Evolutionary conservation across 2,329 filamentous ascomycete genomes (phyloP).

Genomic region (Diaporthe humulicola): DNA sequence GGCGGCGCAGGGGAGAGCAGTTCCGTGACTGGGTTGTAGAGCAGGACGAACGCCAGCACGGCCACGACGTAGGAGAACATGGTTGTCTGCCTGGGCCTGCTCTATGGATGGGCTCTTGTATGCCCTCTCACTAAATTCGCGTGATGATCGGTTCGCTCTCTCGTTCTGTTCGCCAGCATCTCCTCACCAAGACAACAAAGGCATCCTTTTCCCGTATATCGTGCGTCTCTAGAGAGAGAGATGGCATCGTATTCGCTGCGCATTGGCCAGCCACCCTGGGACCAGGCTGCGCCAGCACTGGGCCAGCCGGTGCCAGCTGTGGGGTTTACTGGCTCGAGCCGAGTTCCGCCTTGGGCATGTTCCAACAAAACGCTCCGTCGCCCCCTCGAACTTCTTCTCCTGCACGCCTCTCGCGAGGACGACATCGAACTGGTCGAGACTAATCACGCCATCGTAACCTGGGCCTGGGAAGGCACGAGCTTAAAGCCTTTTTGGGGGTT

Average conservation of each 20-base stretch:
- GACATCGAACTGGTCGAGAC: conserved; percentile 1
- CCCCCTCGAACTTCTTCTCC: not conserved
- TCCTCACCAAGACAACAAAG: not conserved
- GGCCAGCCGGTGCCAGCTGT: conserved; percentile 21
- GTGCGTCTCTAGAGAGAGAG: not conserved
- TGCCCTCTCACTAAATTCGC: not conserved
- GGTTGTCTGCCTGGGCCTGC: not conserved
- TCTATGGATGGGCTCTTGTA: not conserved
- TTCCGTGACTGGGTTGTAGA: conserved; percentile 58
- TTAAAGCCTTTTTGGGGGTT: conserved; percentile 20
- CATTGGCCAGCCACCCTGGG: not conserved
- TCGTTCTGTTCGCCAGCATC: not conserved
- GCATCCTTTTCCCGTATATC: not conserved
- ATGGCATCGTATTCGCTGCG: not conserved
- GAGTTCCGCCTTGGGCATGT: conserved; percentile 13
- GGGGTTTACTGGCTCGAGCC: conserved; percentile 1
- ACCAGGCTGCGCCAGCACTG: not conserved
- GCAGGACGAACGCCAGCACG: conserved; percentile 57
- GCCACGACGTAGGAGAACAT: conserved; percentile 63
- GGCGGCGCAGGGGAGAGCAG: conserved; percentile 46
- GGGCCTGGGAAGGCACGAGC: conserved; percentile 21
- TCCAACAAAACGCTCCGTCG: not conserved
- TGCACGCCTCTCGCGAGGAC: not conserved
- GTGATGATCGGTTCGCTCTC: not conserved
- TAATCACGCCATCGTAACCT: conserved; percentile 12